phyloP scores from a whole-genome alignment of 306 rosid species.

The Trifolium dubium region DNA sequence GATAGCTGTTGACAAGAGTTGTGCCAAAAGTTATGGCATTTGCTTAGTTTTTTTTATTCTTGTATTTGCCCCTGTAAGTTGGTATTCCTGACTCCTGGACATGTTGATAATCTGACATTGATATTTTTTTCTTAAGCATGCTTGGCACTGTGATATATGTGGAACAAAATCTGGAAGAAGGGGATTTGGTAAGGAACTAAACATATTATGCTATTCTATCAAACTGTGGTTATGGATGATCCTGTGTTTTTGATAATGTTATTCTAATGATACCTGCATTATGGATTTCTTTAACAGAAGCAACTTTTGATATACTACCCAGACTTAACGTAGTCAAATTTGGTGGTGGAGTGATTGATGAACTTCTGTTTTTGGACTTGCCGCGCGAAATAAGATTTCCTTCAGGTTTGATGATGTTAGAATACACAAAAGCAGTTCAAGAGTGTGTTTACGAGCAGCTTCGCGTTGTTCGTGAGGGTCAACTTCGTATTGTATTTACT shows the following conservation, averaged over 20 bases:
- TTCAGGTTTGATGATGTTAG: constrained; percentile 87
- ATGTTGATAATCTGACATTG: constrained; percentile 26
- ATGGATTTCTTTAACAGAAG: constrained; percentile 69
- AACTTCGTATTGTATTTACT: constrained; percentile 82
- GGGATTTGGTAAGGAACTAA: constrained; percentile 81
- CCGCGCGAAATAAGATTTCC: constrained; percentile 79
- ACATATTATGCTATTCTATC: neutral
- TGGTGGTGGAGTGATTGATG: constrained; percentile 94
- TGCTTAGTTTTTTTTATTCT: neutral
- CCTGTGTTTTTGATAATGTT: constrained; percentile 18
- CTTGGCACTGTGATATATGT: constrained; percentile 96
- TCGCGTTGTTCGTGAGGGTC: constrained; percentile 98
- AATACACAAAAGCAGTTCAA: constrained; percentile 90
- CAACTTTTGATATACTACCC: constrained; percentile 94
- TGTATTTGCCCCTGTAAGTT: neutral
- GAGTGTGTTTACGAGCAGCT: constrained; percentile 96
- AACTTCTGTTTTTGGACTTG: constrained; percentile 83
- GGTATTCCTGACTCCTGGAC: constrained; percentile 16
- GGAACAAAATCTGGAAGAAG: constrained; percentile 95
- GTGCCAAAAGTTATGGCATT: constrained; percentile 1
- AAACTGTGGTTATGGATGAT: neutral
- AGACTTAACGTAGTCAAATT: constrained; percentile 93
- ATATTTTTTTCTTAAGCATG: constrained; percentile 62
- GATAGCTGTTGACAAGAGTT: neutral
- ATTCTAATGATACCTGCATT: constrained; percentile 28